Evolutionary conservation across 1,284 basidiomycete species (phyloP).

Genomic region (Tetrapyrgos nigripes): DNA sequence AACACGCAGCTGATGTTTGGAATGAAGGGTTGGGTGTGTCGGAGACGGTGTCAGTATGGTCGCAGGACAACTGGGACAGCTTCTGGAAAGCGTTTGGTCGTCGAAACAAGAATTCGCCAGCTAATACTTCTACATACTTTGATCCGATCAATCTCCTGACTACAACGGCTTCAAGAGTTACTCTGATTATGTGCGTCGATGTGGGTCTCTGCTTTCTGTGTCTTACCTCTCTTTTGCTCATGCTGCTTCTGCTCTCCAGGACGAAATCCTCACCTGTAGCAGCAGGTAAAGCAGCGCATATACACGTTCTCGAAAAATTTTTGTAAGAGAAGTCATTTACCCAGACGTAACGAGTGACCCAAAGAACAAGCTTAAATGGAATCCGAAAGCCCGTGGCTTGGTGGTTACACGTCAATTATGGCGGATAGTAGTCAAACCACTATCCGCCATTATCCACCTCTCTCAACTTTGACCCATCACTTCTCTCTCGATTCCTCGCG

Average conservation of each 20-base stretch:
- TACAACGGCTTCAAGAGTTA: background rate
- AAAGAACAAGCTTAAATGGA: conserved; percentile 2
- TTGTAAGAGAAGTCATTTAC: background rate
- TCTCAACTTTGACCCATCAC: conserved; percentile 1
- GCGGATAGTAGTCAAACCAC: conserved; percentile 9
- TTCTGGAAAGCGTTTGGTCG: no score
- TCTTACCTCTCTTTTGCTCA: background rate
- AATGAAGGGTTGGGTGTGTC: no score
- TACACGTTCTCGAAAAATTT: background rate
- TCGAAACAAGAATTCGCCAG: no score
- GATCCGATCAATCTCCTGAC: conserved; percentile 10
- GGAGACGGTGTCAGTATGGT: no score
- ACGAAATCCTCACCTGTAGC: background rate
- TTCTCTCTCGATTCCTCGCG: background rate
- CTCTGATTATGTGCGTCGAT: background rate
- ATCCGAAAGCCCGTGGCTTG: conserved; percentile 1
- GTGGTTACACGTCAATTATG: conserved; percentile 1
- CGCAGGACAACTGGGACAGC: no score
- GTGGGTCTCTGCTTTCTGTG: background rate
- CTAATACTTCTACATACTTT: background rate
- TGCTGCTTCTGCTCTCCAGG: background rate
- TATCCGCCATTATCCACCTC: conserved; percentile 5
- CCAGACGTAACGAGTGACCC: conserved; percentile 8
- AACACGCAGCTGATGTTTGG: no score
- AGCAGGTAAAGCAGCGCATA: background rate